Percentiles rank a stretch among this genome's conserved stretches.
Conservation (phyloP, 2,329 filamentous ascomycete genomes). For the Sphaerostilbella broomeana region DNA sequence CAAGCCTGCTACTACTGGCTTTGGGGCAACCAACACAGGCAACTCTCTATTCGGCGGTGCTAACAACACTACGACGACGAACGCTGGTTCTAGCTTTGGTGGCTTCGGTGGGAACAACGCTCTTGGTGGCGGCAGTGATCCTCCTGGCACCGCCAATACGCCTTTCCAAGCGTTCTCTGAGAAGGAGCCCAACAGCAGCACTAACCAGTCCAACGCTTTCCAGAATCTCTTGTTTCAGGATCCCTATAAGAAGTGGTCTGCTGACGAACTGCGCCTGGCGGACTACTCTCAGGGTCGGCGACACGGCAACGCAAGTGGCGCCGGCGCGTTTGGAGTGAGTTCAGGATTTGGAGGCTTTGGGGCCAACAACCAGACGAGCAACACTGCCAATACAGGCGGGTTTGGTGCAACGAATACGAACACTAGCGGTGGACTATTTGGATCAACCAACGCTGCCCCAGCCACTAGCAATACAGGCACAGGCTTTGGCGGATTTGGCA, state of each 20-base stretch:
- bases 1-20: conserved; percentile 40
- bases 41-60: conserved; percentile 42
- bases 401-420: conserved; percentile 13
- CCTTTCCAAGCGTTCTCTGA: conserved; percentile 64
- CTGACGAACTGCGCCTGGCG: conserved; percentile 73
- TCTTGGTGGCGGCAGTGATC: conserved; percentile 47
- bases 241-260: conserved; percentile 81
- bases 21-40: conserved; percentile 39
- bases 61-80: conserved; percentile 23
- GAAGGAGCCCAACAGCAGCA: conserved; percentile 58
- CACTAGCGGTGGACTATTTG: conserved; percentile 32
- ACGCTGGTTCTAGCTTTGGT: conserved; percentile 28
- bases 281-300: conserved; percentile 86
- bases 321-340: conserved; percentile 72
- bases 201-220: conserved; percentile 52
- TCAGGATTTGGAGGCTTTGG: conserved; percentile 48
- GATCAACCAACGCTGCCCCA: conserved; percentile 21
- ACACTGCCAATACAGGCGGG: conserved; percentile 27
- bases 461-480: conserved; percentile 21
- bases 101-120: conserved; percentile 41
- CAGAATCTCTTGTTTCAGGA: conserved; percentile 75
- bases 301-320: conserved; percentile 74
- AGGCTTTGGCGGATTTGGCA: conserved; percentile 35
- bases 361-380: conserved; percentile 27
- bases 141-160: conserved; percentile 62